Percentiles rank a stretch among this genome's conserved stretches.
Evolutionary conservation across 2,329 filamentous ascomycete genomes (phyloP).

Genomic region (Trichoderma sp.): DNA sequence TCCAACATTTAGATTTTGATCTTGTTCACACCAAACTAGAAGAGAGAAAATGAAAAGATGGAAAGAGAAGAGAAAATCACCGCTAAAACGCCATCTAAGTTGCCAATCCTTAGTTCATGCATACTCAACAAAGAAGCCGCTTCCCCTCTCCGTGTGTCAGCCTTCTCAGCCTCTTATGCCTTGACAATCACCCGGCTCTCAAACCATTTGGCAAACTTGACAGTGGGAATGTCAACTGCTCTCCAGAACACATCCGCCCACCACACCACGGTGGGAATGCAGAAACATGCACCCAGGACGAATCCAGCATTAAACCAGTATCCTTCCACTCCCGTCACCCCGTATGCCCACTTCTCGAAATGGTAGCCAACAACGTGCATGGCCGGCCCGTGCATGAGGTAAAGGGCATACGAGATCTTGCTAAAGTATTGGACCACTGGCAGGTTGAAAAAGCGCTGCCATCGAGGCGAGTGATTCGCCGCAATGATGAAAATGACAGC

Average conservation of each 20-base stretch:
- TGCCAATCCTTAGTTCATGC: not conserved
- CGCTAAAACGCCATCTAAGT: conserved; percentile 19
- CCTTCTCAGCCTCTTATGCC: conserved; percentile 25
- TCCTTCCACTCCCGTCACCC: conserved; percentile 50
- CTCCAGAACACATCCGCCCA: conserved; percentile 59
- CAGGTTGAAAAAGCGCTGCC: conserved; percentile 55
- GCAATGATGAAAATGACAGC: conserved; percentile 55
- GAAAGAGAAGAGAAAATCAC: not conserved
- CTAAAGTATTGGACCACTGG: conserved; percentile 58
- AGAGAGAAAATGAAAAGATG: not conserved
- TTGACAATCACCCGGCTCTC: conserved; percentile 47
- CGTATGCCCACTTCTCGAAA: conserved; percentile 52
- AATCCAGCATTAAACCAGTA: conserved; percentile 50
- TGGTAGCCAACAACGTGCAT: conserved; percentile 56
- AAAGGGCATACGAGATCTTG: conserved; percentile 61
- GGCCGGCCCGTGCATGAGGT: conserved; percentile 61
- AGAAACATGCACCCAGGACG: conserved; percentile 48
- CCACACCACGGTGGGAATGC: conserved; percentile 56
- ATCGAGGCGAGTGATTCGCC: conserved; percentile 48
- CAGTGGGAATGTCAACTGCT: conserved; percentile 56
- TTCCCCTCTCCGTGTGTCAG: not conserved
- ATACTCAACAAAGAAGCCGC: not conserved
- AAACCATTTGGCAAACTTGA: conserved; percentile 58
- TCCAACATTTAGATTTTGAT: not conserved
- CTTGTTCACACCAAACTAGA: not conserved